Conservation (phyloP, 345 rosid species). For the Eucalyptus shirleyi region DNA sequence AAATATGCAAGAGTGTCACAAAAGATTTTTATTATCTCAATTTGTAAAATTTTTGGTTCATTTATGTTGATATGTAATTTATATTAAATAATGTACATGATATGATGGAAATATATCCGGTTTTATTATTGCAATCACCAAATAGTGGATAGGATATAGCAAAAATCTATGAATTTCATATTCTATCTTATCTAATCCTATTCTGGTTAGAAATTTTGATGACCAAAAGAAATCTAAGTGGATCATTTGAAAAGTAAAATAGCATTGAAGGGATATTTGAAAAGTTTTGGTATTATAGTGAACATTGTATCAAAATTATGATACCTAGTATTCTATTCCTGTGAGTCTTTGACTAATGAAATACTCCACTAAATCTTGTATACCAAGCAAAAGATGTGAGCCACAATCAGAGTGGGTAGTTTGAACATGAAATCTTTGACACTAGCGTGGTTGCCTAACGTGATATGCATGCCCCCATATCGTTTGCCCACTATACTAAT, state of each 20-base stretch:
- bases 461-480: not conserved
- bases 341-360: not conserved
- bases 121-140: too few species aligned
- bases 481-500: not conserved
- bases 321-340: rapidly evolving
- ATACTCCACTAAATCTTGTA: not conserved
- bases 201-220: rapidly evolving
- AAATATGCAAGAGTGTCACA: too few species aligned
- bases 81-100: too few species aligned
- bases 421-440: not conserved
- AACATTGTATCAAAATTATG: too few species aligned
- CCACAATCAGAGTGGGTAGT: not conserved
- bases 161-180: too few species aligned
- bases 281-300: not conserved
- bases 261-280: rapidly evolving
- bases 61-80: too few species aligned
- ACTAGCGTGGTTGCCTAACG: not conserved
- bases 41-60: too few species aligned
- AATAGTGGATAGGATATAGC: rapidly evolving
- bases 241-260: too few species aligned
- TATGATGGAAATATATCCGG: too few species aligned
- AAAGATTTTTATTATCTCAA: too few species aligned
- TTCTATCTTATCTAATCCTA: rapidly evolving
- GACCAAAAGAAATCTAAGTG: too few species aligned
- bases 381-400: not conserved